Conservation (phyloP, 139 green algal genomes). For the Asterochloris sp. region DNA sequence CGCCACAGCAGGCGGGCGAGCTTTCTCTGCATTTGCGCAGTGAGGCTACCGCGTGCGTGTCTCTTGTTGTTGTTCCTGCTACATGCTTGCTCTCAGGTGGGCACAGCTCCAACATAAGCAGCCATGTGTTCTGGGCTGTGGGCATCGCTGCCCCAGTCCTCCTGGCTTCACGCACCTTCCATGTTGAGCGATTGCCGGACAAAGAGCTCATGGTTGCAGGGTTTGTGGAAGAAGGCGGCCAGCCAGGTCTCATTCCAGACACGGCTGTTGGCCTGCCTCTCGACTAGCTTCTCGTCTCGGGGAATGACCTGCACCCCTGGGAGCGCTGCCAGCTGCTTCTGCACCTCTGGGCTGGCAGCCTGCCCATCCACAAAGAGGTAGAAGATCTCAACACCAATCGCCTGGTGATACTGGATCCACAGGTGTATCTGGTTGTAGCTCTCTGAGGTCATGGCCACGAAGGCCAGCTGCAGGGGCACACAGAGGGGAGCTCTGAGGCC, state of each 20-base stretch:
- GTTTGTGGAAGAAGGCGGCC: constrained; percentile 78
- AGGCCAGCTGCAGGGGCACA: constrained; percentile 41
- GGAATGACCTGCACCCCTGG: constrained; percentile 47
- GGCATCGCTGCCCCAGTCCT: no score
- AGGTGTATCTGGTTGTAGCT: constrained; percentile 40
- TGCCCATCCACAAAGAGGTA: constrained; percentile 66
- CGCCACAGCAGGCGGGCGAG: no score
- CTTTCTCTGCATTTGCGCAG: no score
- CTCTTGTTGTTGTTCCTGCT: no score
- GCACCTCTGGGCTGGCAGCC: constrained; percentile 22
- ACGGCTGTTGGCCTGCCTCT: constrained; percentile 39
- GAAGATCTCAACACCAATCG: constrained; percentile 49
- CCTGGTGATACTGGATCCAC: constrained; percentile 55
- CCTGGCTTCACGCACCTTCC: constrained; percentile 41
- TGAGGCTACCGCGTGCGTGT: no score
- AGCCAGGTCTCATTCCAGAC: constrained; percentile 88
- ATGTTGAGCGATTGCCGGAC: constrained; percentile 81
- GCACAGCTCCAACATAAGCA: no score
- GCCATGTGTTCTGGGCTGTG: no score
- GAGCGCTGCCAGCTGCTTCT: constrained; percentile 21
- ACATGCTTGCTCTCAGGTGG: no score
- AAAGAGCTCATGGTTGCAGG: constrained; percentile 90
- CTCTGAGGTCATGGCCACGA: constrained; percentile 56
- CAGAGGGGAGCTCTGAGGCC: background rate
- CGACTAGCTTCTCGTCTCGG: constrained; percentile 39